A percentile compares a stretch with the other conserved stretches of the same genome.
These are phyloP conservation scores for Prunus armeniaca DNA, from an alignment of 306 rosid genomes.

Conservation along the genomic window DNA sequence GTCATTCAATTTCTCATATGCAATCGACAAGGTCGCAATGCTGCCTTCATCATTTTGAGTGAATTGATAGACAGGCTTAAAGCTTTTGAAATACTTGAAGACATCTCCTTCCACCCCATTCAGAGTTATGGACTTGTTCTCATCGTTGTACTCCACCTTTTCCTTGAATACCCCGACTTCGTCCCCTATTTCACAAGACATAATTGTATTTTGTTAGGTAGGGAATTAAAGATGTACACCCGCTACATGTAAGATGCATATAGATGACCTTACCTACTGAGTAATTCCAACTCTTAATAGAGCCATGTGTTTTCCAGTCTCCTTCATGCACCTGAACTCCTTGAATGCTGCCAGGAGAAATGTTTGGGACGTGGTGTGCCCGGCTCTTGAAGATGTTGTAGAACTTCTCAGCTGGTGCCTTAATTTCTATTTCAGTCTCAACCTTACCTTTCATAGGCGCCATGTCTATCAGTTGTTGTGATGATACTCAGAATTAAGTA, in stretches of 20 bases:
- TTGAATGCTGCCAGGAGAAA: slow-evolving; percentile 8
- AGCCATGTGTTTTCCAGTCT: slow-evolving; percentile 40
- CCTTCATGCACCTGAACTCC: slow-evolving; percentile 39
- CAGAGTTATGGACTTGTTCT: background rate
- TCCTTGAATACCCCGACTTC: slow-evolving; percentile 28
- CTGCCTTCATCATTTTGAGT: slow-evolving; percentile 22
- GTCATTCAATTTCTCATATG: slow-evolving; percentile 31
- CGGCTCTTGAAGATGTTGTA: slow-evolving; percentile 24
- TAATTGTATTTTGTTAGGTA: background rate
- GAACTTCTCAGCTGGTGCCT: slow-evolving; percentile 22
- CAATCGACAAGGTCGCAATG: slow-evolving; percentile 13
- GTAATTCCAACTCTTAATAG: slow-evolving; percentile 34
- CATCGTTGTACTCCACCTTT: slow-evolving; percentile 30
- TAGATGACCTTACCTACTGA: background rate
- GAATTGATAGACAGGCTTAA: slow-evolving; percentile 16
- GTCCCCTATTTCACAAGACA: slow-evolving; percentile 16
- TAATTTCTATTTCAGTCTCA: slow-evolving; percentile 26
- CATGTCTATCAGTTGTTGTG: background rate
- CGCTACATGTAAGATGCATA: background rate
- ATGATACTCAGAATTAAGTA: background rate
- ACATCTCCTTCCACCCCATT: slow-evolving; percentile 35
- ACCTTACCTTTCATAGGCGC: slow-evolving; percentile 25
- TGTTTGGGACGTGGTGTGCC: slow-evolving; percentile 26
- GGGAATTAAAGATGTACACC: background rate
- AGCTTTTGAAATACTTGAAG: slow-evolving; percentile 26